Evolutionary conservation across 805 yeast species (phyloP).

Genomic region (Candida argentea): DNA sequence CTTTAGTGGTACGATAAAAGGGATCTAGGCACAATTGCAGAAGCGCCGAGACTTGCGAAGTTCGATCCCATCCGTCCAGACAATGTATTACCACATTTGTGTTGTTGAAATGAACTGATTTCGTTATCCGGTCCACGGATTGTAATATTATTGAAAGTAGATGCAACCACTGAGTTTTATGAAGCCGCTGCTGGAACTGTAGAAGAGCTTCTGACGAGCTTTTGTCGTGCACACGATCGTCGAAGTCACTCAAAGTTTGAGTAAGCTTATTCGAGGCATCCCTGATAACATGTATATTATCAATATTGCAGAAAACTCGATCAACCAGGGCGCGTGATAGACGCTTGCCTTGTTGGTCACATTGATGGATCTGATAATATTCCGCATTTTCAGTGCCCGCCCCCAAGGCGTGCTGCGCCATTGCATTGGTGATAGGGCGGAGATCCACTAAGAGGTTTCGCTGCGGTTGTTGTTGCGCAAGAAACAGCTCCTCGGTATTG

Average conservation of each 20-base stretch:
- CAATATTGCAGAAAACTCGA: constrained; percentile 80
- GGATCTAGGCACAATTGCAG: constrained; percentile 87
- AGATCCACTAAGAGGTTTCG: constrained; percentile 75
- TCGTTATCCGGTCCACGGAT: constrained; percentile 67
- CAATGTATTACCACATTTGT: constrained; percentile 86
- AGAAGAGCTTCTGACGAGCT: background rate
- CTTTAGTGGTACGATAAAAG: constrained; percentile 75
- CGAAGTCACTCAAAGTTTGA: constrained; percentile 53
- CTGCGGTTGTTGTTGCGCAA: constrained; percentile 23
- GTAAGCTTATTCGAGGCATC: constrained; percentile 63
- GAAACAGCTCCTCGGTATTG: background rate
- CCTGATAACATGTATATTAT: constrained; percentile 91
- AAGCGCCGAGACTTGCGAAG: constrained; percentile 79
- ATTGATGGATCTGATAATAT: too few species aligned
- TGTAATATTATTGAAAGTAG: constrained; percentile 58
- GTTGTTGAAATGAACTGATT: constrained; percentile 72
- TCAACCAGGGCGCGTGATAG: constrained; percentile 35
- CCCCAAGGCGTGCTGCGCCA: constrained; percentile 94
- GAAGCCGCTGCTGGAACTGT: constrained; percentile 38
- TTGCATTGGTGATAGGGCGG: constrained; percentile 86
- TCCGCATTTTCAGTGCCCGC: constrained; percentile 97
- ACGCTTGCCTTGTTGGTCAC: too few species aligned
- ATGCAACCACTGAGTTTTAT: constrained; percentile 71
- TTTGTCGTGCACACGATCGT: constrained; percentile 43
- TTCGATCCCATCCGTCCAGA: constrained; percentile 98